Evolutionary conservation across 805 yeast species (phyloP).

Genomic region (Debaryomyces tyrocola): DNA sequence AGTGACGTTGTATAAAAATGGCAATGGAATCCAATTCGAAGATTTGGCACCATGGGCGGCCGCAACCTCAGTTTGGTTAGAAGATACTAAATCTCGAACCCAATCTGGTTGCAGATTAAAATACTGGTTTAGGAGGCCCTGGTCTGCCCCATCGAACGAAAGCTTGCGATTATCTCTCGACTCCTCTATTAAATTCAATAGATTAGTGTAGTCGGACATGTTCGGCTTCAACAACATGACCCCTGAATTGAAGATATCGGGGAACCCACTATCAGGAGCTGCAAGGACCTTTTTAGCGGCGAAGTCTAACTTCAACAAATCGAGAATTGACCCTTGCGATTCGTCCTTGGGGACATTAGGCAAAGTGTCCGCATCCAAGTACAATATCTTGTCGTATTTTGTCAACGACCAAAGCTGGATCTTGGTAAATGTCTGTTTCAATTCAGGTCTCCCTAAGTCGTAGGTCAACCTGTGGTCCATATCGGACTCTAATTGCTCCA

Average conservation of each 20-base stretch:
- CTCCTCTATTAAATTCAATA: constrained; percentile 29
- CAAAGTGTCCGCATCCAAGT: constrained; percentile 65
- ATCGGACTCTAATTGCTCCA: constrained; percentile 21
- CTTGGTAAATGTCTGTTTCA: constrained; percentile 55
- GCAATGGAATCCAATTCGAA: constrained; percentile 65
- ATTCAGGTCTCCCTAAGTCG: constrained; percentile 51
- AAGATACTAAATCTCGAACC: constrained; percentile 19
- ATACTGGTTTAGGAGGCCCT: constrained; percentile 80
- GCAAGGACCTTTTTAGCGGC: constrained; percentile 43
- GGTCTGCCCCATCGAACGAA: constrained; percentile 88
- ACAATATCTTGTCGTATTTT: constrained; percentile 48
- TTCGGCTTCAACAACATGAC: constrained; percentile 63
- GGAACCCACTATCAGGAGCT: constrained; percentile 87
- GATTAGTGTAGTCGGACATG: constrained; percentile 35
- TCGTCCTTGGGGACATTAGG: constrained; percentile 33
- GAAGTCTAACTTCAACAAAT: constrained; percentile 27
- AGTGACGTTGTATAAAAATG: constrained; percentile 86
- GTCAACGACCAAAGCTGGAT: constrained; percentile 54
- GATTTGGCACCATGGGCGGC: not conserved
- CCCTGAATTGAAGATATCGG: constrained; percentile 85
- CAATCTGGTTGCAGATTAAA: constrained; percentile 50
- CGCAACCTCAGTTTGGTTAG: constrained; percentile 2
- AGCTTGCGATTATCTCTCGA: constrained; percentile 15
- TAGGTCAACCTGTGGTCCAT: constrained; percentile 23
- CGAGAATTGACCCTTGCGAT: constrained; percentile 21